Evolutionary conservation across 2,329 filamentous ascomycete species (phyloP).

Genomic region (Phialophora tarda): DNA sequence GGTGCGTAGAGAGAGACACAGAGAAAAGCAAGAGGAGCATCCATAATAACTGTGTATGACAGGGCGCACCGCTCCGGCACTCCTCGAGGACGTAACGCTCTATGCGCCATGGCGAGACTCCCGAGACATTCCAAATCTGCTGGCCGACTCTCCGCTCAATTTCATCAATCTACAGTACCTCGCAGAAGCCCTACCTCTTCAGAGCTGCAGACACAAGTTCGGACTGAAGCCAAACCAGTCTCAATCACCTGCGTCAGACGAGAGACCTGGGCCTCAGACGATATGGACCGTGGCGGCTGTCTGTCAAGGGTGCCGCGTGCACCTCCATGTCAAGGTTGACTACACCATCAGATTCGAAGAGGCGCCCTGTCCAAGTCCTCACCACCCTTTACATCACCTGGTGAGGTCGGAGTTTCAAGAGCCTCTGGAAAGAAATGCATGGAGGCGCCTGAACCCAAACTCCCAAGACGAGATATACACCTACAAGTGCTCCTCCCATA

Average conservation of each 20-base stretch:
- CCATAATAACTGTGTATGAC: constrained; percentile 20
- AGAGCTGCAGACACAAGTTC: constrained; percentile 64
- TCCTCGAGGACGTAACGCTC: constrained; percentile 58
- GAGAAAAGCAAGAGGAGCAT: not conserved
- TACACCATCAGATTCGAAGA: constrained; percentile 51
- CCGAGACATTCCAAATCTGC: constrained; percentile 57
- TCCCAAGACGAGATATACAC: constrained; percentile 50
- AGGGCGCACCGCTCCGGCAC: constrained; percentile 51
- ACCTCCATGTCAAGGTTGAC: constrained; percentile 64
- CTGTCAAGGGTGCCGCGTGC: constrained; percentile 66
- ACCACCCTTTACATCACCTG: constrained; percentile 68
- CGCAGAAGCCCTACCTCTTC: constrained; percentile 40
- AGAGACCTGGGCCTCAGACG: constrained; percentile 50
- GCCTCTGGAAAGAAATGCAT: constrained; percentile 30
- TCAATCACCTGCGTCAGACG: constrained; percentile 50
- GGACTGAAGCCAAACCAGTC: constrained; percentile 63
- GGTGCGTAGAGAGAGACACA: constrained; percentile 28
- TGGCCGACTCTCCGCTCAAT: constrained; percentile 64
- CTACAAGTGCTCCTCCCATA: constrained; percentile 65
- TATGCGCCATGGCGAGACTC: constrained; percentile 58
- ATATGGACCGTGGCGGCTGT: constrained; percentile 64
- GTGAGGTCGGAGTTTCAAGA: constrained; percentile 46
- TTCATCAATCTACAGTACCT: constrained; percentile 48
- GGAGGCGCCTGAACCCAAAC: constrained; percentile 43
- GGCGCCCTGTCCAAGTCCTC: constrained; percentile 54